Conservation (phyloP, 148 eudicot species). For the Euryodendron excelsum region DNA sequence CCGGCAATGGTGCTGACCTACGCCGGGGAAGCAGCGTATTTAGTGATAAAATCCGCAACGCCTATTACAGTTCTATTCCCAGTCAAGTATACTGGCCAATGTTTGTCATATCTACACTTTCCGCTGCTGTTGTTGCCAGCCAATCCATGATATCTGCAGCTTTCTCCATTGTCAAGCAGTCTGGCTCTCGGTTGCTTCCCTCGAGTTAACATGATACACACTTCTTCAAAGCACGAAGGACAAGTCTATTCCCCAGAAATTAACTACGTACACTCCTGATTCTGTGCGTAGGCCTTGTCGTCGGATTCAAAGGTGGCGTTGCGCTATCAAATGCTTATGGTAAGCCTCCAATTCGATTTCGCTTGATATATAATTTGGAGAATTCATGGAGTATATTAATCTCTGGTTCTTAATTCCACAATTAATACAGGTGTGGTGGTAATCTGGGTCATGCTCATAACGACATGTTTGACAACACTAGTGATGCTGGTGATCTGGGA, state of each 20-base stretch:
- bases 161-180: conserved; percentile 45
- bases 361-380: too few species aligned
- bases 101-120: conserved; percentile 39
- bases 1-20: conserved; percentile 6
- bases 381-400: too few species aligned
- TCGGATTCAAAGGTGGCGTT: too few species aligned
- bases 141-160: conserved; percentile 48
- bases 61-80: conserved; percentile 7
- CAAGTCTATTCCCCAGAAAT: too few species aligned
- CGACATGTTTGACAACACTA: conserved; percentile 22
- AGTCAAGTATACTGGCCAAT: conserved; percentile 57
- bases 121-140: conserved; percentile 49
- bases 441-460: conserved; percentile 46
- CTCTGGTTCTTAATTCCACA: not conserved
- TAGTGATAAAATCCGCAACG: not conserved
- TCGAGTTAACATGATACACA: conserved; percentile 44
- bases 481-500: conserved; percentile 44
- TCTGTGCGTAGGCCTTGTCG: too few species aligned
- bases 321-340: conserved; percentile 46
- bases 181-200: conserved; percentile 51
- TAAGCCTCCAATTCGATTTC: too few species aligned
- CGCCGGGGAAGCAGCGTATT: not conserved
- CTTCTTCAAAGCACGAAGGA: conserved; percentile 41
- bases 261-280: too few species aligned
- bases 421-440: conserved; percentile 32